A percentile compares a stretch with the other conserved stretches of the same genome.
phyloP scores from a whole-genome alignment of 805 yeast genomes.

The Myxozyma neotropica region DNA sequence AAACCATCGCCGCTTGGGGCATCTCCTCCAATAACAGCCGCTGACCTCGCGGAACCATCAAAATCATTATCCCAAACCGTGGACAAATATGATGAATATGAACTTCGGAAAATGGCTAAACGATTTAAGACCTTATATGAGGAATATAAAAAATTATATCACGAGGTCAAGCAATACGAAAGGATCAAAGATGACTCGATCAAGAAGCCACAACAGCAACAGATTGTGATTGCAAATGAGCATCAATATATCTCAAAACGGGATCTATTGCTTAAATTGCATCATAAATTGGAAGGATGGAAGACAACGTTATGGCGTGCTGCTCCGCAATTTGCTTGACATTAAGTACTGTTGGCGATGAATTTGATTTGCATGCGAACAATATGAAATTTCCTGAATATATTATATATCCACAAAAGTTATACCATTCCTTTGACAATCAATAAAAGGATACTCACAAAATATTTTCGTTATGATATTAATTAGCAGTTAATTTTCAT shows the following conservation, averaged over 20 bases:
- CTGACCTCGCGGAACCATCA: slow-evolving; percentile 11
- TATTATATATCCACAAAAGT: too few species aligned
- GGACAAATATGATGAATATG: slow-evolving; percentile 16
- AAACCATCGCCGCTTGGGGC: slow-evolving; percentile 34
- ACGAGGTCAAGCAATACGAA: slow-evolving; percentile 27
- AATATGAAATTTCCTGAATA: too few species aligned
- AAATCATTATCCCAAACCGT: neutral
- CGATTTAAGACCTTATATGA: slow-evolving; percentile 24
- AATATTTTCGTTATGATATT: too few species aligned
- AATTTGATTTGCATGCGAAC: neutral
- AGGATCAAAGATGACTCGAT: neutral
- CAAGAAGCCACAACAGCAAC: neutral
- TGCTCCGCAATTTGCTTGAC: slow-evolving; percentile 19
- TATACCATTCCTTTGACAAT: too few species aligned
- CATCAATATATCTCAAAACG: slow-evolving; percentile 16
- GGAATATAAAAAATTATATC: slow-evolving; percentile 22
- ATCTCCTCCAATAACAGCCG: slow-evolving; percentile 28
- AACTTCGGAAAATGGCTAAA: slow-evolving; percentile 25
- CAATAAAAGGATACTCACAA: too few species aligned
- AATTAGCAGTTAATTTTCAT: too few species aligned
- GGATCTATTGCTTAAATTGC: slow-evolving; percentile 24
- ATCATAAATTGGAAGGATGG: slow-evolving; percentile 29
- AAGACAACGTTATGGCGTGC: slow-evolving; percentile 28
- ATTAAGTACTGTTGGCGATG: neutral
- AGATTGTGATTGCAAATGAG: slow-evolving; percentile 11